Evolutionary conservation across 768 basidiomycete genomes (phyloP), one percentile per base, ranked within the genome.

Genomic region (Tylopilus sp.): DNA sequence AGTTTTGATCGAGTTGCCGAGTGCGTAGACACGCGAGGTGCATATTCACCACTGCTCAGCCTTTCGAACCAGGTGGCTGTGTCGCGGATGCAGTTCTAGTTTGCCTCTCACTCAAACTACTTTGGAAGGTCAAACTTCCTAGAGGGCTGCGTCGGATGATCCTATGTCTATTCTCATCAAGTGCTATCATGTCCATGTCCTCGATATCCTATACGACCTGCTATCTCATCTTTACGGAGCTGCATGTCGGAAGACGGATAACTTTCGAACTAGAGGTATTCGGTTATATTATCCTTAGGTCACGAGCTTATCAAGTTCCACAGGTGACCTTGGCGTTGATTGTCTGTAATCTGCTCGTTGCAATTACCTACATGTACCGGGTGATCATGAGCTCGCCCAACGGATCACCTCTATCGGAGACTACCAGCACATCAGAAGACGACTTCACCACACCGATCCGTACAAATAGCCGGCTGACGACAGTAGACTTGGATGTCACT

Each of bases 101-200:
- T 7, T 9, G 22, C 5, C 33, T 58, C 6, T 44, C 56, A 0
- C 21, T 61, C 26, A 58, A 58, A 26, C 44, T 61, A 10, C 53
- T 61, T 30, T 53, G 57, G 60, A 42, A 38, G 18, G 35, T 58
- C 23, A 52, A 40, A 9, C 60, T 61, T 42, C 57, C 60, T 12
- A 22, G 6, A 30, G 18, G 51, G 36, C 57, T 58, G 21, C 60
- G 47, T 35, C 48, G 44, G 26, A 61, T 61, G 60, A 44, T 56
- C 23, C n/a, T 62, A 15, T 50, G 28, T 26, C 35, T 55, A 18
- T 62, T 61, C 21, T 23, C 60, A 3, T 7, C 47, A 4, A 61
- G 53, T 47, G 43, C 39, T 12, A 43, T 53, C 40, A 8, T 58
- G n/a, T 61, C 44, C 4, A 0, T 15, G 10, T 42, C 36, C 35